Evolutionary conservation across 176 grass and related monocot species (phyloP).

Genomic region (Phoenix roebelenii): DNA sequence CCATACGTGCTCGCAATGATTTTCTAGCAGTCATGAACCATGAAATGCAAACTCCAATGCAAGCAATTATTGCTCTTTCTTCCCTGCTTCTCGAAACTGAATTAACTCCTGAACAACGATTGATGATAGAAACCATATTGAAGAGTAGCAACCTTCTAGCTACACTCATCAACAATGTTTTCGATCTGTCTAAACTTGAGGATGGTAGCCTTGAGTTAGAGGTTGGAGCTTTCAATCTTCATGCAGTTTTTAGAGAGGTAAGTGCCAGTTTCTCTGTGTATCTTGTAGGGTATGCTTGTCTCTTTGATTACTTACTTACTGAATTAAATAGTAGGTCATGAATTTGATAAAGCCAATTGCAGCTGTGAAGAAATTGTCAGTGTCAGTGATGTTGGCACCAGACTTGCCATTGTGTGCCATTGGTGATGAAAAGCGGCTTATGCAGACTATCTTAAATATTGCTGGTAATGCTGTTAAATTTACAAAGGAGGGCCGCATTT

Average conservation of each 20-base stretch:
- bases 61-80: not conserved
- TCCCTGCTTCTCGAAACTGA: not conserved
- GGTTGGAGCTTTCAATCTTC: conserved; percentile 32
- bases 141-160: conserved; percentile 34
- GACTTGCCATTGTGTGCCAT: conserved; percentile 73
- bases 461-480: conserved; percentile 92
- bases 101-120: no score
- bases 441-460: conserved; percentile 94
- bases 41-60: no score
- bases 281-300: not conserved
- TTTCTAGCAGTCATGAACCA: no score
- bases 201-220: conserved; percentile 30
- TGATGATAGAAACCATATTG: not conserved
- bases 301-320: no score
- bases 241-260: conserved; percentile 41
- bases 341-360: conserved; percentile 71
- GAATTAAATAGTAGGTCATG: conserved; percentile 15
- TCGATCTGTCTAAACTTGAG: conserved; percentile 20
- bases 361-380: conserved; percentile 62
- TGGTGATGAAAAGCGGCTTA: conserved; percentile 84
- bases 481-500: conserved; percentile 88
- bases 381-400: conserved; percentile 59
- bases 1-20: no score
- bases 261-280: not conserved
- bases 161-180: conserved; percentile 26